Percentiles rank a stretch among this genome's conserved stretches.
These are phyloP conservation scores for Leucosporidium yakuticum DNA, from an alignment of 768 basidiomycete species.

Conservation along the genomic window DNA sequence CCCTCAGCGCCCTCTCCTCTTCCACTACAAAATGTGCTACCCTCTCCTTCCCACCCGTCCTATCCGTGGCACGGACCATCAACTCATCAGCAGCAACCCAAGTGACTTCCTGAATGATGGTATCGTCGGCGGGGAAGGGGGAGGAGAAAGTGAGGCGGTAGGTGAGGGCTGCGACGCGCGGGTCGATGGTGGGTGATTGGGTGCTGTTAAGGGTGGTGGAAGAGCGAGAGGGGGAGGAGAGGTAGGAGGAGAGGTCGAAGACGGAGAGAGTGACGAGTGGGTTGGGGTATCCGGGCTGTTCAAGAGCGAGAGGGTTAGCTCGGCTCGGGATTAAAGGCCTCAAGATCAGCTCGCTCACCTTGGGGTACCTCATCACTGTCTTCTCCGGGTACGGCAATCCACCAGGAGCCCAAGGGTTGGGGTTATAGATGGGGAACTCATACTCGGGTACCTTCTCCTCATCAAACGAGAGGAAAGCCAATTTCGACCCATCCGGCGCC, in stretches of 20 bases:
- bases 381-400: slow-evolving; percentile 27
- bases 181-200: slow-evolving; percentile 42
- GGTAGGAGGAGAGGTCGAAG: slow-evolving; percentile 60
- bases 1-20: slow-evolving; percentile 4
- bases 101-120: slow-evolving; percentile 70
- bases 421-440: slow-evolving; percentile 70
- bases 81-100: slow-evolving; percentile 77
- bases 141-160: slow-evolving; percentile 48
- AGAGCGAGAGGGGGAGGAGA: slow-evolving; percentile 21
- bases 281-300: slow-evolving; percentile 51
- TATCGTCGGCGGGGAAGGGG: slow-evolving; percentile 47
- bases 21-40: slow-evolving; percentile 67
- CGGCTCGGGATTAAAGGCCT: background rate
- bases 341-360: slow-evolving; percentile 40
- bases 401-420: slow-evolving; percentile 2
- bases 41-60: slow-evolving; percentile 71
- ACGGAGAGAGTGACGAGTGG: slow-evolving; percentile 76
- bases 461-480: slow-evolving; percentile 83
- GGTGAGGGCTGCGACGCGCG: slow-evolving; percentile 40
- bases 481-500: slow-evolving; percentile 63
- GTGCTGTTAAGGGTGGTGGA: slow-evolving; percentile 21
- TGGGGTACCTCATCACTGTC: slow-evolving; percentile 68
- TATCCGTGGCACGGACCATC: slow-evolving; percentile 77
- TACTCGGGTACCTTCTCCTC: slow-evolving; percentile 83
- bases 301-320: background rate